Evolutionary conservation across 1,284 basidiomycete genomes (phyloP).

Genomic region (Puccinia coronata): DNA sequence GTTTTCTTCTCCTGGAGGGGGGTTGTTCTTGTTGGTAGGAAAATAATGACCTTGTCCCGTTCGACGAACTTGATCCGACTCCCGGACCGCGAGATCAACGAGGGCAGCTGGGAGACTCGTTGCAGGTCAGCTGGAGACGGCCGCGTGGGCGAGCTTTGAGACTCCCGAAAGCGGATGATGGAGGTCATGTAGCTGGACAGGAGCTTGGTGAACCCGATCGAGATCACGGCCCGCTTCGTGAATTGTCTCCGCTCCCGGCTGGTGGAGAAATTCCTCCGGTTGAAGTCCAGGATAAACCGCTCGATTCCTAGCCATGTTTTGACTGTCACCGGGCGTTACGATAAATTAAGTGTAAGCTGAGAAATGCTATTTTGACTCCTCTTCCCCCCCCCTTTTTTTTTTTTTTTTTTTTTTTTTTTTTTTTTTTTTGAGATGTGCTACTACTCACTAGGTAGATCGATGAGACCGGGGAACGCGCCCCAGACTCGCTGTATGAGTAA

Average conservation of each 20-base stretch:
- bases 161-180: constrained; percentile 20
- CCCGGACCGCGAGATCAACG: constrained; percentile 12
- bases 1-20: no score
- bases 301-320: constrained; percentile 39
- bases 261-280: constrained; percentile 39
- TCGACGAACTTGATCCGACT: constrained; percentile 22
- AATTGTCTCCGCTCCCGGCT: constrained; percentile 45
- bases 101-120: constrained; percentile 18
- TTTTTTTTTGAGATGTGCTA: neutral
- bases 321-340: neutral
- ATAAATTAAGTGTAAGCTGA: neutral
- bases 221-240: constrained; percentile 42
- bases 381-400: neutral
- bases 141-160: neutral
- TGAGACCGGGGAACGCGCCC: constrained; percentile 22
- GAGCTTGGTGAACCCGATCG: constrained; percentile 37
- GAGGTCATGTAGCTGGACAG: constrained; percentile 38
- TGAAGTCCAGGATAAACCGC: constrained; percentile 38
- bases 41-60: neutral
- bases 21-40: neutral
- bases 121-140: neutral
- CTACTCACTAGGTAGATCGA: constrained; percentile 26
- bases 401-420: neutral
- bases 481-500: constrained; percentile 34
- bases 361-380: neutral